phyloP scores from a whole-genome alignment of 192 early-diverging fungal species.

The Coemansia javaensis region DNA sequence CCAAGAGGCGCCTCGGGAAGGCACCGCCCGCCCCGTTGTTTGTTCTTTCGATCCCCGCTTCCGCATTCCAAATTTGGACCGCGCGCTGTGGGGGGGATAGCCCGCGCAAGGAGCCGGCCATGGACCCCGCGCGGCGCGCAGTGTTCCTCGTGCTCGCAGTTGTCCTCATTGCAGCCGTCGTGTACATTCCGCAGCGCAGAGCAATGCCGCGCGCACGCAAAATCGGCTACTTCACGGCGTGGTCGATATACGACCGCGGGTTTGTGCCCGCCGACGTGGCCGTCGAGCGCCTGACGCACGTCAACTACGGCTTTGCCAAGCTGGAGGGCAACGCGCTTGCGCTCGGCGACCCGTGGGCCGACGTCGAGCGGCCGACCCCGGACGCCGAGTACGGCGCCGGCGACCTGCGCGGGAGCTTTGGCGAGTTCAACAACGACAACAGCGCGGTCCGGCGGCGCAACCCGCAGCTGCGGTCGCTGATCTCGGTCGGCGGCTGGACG shows the following conservation, averaged over 20 bases:
- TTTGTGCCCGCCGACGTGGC: conserved; percentile 60
- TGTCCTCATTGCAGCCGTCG: conserved; percentile 10
- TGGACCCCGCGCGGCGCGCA: conserved; percentile 2
- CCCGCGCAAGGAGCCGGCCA: too few species aligned
- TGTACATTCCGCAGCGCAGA: conserved; percentile 18
- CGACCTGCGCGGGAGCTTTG: conserved; percentile 59
- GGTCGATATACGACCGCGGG: conserved; percentile 71
- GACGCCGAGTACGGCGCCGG: conserved; percentile 50
- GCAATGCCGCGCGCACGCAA: conserved; percentile 34
- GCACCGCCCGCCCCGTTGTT: too few species aligned
- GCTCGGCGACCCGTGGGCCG: conserved; percentile 72
- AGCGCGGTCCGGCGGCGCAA: conserved; percentile 52
- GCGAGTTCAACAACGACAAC: conserved; percentile 57
- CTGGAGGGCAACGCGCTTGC: conserved; percentile 59
- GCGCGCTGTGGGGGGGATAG: too few species aligned
- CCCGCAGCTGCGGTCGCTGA: conserved; percentile 62
- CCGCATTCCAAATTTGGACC: too few species aligned
- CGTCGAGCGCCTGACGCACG: conserved; percentile 66
- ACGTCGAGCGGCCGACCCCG: conserved; percentile 62
- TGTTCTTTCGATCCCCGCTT: too few species aligned
- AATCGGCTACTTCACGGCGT: conserved; percentile 49
- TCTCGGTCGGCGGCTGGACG: conserved; percentile 78
- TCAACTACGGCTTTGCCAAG: conserved; percentile 79
- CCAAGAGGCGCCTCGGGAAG: too few species aligned
- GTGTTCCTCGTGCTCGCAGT: conserved; percentile 14